Conservation (phyloP, 2,329 filamentous ascomycete genomes). For the Lachnellula willkommii region DNA sequence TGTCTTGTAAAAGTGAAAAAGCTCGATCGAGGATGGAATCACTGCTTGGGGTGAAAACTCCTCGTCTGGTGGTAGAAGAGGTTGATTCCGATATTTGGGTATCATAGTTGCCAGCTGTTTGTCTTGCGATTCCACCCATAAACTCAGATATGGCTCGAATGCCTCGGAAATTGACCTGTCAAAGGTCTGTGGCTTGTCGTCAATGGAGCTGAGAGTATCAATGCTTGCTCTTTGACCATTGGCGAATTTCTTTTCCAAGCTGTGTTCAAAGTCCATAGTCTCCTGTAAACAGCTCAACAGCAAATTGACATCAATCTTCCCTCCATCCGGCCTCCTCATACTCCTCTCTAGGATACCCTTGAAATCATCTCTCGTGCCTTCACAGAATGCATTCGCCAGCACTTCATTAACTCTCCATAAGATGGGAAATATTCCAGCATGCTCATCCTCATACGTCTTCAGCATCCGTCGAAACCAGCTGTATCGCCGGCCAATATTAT, state of each 20-base stretch:
- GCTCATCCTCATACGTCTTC: constrained; percentile 92
- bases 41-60: constrained; percentile 89
- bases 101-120: constrained; percentile 79
- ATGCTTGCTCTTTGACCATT: constrained; percentile 71
- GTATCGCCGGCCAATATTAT: constrained; percentile 93
- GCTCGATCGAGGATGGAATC: constrained; percentile 87
- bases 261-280: constrained; percentile 94
- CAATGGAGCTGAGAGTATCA: constrained; percentile 77
- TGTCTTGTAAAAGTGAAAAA: constrained; percentile 95
- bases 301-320: constrained; percentile 82
- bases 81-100: constrained; percentile 79
- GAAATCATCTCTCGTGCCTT: constrained; percentile 92
- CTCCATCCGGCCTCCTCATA: constrained; percentile 71
- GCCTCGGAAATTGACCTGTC: constrained; percentile 90
- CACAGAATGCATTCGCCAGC: constrained; percentile 86
- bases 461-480: constrained; percentile 96
- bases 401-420: constrained; percentile 89
- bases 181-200: constrained; percentile 72
- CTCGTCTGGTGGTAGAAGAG: constrained; percentile 75
- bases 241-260: constrained; percentile 76
- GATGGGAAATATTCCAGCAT: constrained; percentile 77
- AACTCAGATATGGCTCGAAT: constrained; percentile 91
- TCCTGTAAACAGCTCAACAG: constrained; percentile 86
- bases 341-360: constrained; percentile 85
- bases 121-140: constrained; percentile 97